Evolutionary conservation across 768 basidiomycete genomes (phyloP).

Genomic region (Lentinula boryana): DNA sequence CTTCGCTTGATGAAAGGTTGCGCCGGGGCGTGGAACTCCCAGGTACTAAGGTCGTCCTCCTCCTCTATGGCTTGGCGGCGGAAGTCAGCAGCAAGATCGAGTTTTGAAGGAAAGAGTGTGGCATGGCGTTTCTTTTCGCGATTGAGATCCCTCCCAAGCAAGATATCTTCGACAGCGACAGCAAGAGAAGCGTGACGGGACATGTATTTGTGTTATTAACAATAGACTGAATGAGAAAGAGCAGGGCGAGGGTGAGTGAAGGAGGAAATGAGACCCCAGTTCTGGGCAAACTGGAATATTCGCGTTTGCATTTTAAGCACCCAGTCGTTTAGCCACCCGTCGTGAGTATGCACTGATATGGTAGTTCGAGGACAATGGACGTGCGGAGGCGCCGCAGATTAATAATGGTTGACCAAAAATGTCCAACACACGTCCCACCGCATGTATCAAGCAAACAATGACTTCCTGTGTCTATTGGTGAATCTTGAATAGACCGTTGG

Average conservation of each 20-base stretch:
- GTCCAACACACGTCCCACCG: no score
- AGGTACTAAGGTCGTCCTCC: slow-evolving; percentile 1
- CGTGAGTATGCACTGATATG: not conserved
- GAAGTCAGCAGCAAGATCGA: not conserved
- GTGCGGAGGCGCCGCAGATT: not conserved
- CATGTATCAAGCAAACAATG: no score
- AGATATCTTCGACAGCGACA: not conserved
- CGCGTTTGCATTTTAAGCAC: not conserved
- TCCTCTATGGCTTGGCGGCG: not conserved
- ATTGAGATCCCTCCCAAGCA: not conserved
- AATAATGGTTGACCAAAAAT: not conserved
- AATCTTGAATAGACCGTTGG: no score
- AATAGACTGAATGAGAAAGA: not conserved
- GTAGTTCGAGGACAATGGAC: not conserved
- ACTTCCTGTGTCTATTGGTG: no score
- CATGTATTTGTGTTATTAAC: not conserved
- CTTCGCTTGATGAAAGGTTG: not conserved
- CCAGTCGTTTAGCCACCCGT: not conserved
- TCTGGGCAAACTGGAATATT: not conserved
- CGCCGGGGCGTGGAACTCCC: not conserved
- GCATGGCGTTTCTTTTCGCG: not conserved
- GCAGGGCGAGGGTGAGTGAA: not conserved
- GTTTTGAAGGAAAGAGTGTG: slow-evolving; percentile 2
- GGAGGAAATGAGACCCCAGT: not conserved
- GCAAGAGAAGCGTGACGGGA: not conserved